Evolutionary conservation across 163 green algal species (phyloP).

Genomic region (Scenedesmus sp.): DNA sequence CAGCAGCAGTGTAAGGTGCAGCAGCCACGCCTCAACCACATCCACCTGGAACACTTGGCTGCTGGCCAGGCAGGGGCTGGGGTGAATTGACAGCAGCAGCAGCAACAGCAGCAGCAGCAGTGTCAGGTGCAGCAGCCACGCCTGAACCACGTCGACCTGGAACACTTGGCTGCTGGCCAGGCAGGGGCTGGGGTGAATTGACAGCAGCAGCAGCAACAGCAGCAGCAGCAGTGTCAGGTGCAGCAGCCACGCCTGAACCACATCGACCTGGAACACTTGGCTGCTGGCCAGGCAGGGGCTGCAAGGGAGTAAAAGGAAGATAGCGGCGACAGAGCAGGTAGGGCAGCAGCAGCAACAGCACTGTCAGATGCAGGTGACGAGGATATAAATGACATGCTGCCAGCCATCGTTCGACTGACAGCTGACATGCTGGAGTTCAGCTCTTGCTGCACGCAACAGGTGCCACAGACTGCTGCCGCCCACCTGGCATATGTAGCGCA

Average conservation of each 20-base stretch:
- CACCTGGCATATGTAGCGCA: constrained; percentile 65
- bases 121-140: not conserved
- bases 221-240: too few species aligned
- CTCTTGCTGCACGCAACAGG: too few species aligned
- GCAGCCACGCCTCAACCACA: constrained; percentile 57
- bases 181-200: constrained; percentile 32
- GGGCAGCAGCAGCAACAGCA: not conserved
- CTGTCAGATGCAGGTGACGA: not conserved
- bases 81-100: not conserved
- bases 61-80: constrained; percentile 45
- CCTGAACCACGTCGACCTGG: constrained; percentile 69
- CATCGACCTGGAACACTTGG: constrained; percentile 59
- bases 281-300: constrained; percentile 43
- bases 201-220: not conserved
- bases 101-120: not conserved
- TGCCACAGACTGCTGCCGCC: not conserved
- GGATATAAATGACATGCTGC: not conserved
- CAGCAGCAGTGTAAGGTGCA: not conserved
- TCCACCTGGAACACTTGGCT: constrained; percentile 59
- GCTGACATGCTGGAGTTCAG: too few species aligned
- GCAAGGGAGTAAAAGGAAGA: not conserved
- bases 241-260: constrained; percentile 71
- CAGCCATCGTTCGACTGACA: not conserved
- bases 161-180: constrained; percentile 34
- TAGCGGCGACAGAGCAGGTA: not conserved